These are phyloP conservation scores for Urostyla sp. DNA, from an alignment of 73 alveolate genomes.

Conservation along the genomic window DNA sequence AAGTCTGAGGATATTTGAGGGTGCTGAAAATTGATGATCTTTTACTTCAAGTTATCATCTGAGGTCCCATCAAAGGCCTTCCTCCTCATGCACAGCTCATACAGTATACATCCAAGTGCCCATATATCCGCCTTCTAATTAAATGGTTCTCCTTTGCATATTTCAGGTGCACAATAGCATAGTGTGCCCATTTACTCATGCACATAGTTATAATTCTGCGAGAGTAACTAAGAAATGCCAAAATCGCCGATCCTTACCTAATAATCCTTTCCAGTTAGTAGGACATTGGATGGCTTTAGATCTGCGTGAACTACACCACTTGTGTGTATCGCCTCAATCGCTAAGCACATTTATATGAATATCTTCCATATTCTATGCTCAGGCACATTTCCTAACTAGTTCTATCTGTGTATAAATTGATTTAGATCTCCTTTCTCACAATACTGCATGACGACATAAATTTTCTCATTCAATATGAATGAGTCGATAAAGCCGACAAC, in stretches of 20 bases:
- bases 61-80: constrained; percentile 82
- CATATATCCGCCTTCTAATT: constrained; percentile 68
- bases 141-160: constrained; percentile 51
- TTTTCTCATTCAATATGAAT: not conserved
- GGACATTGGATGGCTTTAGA: constrained; percentile 55
- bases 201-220: constrained; percentile 40
- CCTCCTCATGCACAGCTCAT: constrained; percentile 76
- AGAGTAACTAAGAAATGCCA: constrained; percentile 61
- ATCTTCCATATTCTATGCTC: constrained; percentile 18
- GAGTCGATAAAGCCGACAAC: constrained; percentile 28
- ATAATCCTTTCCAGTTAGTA: constrained; percentile 44
- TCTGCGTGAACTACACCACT: constrained; percentile 49
- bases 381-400: not conserved
- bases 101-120: constrained; percentile 80
- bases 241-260: constrained; percentile 50
- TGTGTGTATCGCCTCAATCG: constrained; percentile 29
- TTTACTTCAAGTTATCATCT: constrained; percentile 81
- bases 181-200: constrained; percentile 63
- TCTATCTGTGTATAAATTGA: constrained; percentile 52
- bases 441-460: constrained; percentile 89
- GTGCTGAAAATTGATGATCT: constrained; percentile 83
- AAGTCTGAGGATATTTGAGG: constrained; percentile 83
- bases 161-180: constrained; percentile 73
- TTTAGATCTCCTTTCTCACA: constrained; percentile 92
- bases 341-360: constrained; percentile 5